Percentiles rank a stretch among this genome's conserved stretches.
Conservation (phyloP, 768 basidiomycete genomes). For the Hericium coralloides region DNA sequence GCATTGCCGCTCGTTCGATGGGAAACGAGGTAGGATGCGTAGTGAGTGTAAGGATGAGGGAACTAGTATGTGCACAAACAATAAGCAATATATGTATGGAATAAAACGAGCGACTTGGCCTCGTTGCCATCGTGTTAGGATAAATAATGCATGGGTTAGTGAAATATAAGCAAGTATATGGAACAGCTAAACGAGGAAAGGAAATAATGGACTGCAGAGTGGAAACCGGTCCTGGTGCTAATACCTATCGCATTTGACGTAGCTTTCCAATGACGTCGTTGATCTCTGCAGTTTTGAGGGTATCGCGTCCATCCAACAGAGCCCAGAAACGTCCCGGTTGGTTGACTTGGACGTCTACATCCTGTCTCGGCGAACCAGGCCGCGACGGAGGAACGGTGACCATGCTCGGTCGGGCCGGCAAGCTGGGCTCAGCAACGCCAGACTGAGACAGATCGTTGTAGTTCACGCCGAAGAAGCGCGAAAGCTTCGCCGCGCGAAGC, state of each 20-base stretch:
- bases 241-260: slow-evolving; percentile 12
- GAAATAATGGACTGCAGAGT: no score
- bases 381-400: neutral
- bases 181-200: no score
- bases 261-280: slow-evolving; percentile 11
- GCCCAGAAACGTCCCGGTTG: slow-evolving; percentile 9
- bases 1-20: no score
- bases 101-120: neutral
- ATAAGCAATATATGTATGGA: neutral
- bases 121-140: no score
- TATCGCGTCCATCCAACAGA: neutral
- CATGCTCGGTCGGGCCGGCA: neutral
- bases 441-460: slow-evolving; percentile 33
- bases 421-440: neutral
- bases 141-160: no score
- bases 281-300: slow-evolving; percentile 5
- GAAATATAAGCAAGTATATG: no score
- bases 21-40: neutral
- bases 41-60: neutral
- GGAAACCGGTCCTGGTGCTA: no score
- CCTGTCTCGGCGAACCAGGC: neutral
- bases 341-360: slow-evolving; percentile 8
- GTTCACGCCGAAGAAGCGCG: slow-evolving; percentile 49
- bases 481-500: slow-evolving; percentile 44
- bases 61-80: neutral